Evolutionary conservation across 345 rosid genomes (phyloP).

Genomic region (Eucalyptus regnans): DNA sequence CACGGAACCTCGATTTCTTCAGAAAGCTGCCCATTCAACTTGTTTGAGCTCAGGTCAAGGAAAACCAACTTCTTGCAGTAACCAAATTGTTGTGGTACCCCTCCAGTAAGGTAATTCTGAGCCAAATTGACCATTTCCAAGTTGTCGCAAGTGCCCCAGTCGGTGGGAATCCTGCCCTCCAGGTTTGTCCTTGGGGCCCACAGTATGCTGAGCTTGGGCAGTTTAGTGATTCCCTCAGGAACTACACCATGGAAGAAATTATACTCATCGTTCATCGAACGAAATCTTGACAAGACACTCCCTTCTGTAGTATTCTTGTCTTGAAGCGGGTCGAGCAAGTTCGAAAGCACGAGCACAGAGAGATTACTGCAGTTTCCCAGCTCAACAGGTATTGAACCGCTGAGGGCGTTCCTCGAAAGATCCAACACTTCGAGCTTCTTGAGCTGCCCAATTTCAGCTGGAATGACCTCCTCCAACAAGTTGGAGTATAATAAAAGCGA

Average conservation of each 20-base stretch:
- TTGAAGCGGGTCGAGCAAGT: conserved; percentile 30
- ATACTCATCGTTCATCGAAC: conserved; percentile 44
- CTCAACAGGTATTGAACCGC: conserved; percentile 61
- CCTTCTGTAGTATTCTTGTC: conserved; percentile 23
- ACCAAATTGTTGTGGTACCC: conserved; percentile 34
- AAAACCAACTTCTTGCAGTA: conserved; percentile 54
- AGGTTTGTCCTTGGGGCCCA: conserved; percentile 85
- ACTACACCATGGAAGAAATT: conserved; percentile 73
- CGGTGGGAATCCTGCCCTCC: conserved; percentile 44
- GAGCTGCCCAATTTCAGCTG: conserved; percentile 55
- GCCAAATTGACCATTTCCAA: conserved; percentile 80
- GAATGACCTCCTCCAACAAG: conserved; percentile 68
- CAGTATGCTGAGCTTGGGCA: conserved; percentile 61
- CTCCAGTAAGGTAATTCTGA: conserved; percentile 56
- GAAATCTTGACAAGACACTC: conserved; percentile 14
- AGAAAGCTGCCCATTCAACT: conserved; percentile 45
- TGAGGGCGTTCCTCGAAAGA: conserved; percentile 73
- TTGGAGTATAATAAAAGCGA: conserved; percentile 63
- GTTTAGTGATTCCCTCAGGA: conserved; percentile 42
- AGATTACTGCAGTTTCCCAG: conserved; percentile 64
- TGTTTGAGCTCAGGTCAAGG: conserved; percentile 66
- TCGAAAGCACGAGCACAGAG: conserved; percentile 71
- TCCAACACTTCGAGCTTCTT: conserved; percentile 76
- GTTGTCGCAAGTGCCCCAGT: conserved; percentile 68
- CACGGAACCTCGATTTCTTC: conserved; percentile 62